Base-by-base conservation (phyloP, 176 grass and related monocot genomes). In the bread wheat (Triticum aestivum) region DNA sequence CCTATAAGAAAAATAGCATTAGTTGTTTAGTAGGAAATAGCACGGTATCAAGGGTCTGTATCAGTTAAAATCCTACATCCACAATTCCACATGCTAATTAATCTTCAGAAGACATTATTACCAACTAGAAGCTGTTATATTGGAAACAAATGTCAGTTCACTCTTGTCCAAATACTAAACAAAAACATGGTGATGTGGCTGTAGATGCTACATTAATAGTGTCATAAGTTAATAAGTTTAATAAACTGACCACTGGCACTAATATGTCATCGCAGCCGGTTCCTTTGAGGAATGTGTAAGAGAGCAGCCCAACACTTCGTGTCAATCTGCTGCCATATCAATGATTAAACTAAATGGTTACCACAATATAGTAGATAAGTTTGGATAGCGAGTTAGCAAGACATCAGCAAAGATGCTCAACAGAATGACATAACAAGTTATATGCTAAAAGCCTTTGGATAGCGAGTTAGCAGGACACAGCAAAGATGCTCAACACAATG, bases 251-350 rank as follows among this genome's bases (percentile, higher is more conserved):
- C 81, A 41, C 67, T 74, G 94, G 94, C 76, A 97, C 90, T 63
- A 97, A 54, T 84, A 94, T 87, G 79, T 97, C 90, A 77, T 45
- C 68, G 74, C 75, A 89, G 38, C 86, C 92, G 12, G 82, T 86
- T 79, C 81, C 90, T 61, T 59, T 92, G 41, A 94, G 77, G 41
- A 90, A 97, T 65, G 94, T 97, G 65, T 92, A 97, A 65, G 92
- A 97, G 79, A 97, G 86, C 49, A 97, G 78, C 26, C 92, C 94
- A 56, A 97, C 81, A 82, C 92, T 97, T 84, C 80, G 88, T 86
- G 89, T 92, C 15, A 89, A 72, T 85, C 71, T 79, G 37, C 92
- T 97, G 82, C 51, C 63, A 86, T 64, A 64, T 17, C 7, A 82
- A 85, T 33, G 35, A 81, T 61, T 77, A 72, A 79, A 17, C 11